A percentile compares a stretch with the other conserved stretches of the same genome.
Evolutionary conservation across 1,284 basidiomycete genomes (phyloP).

Genomic region (Farysia itapuensis): DNA sequence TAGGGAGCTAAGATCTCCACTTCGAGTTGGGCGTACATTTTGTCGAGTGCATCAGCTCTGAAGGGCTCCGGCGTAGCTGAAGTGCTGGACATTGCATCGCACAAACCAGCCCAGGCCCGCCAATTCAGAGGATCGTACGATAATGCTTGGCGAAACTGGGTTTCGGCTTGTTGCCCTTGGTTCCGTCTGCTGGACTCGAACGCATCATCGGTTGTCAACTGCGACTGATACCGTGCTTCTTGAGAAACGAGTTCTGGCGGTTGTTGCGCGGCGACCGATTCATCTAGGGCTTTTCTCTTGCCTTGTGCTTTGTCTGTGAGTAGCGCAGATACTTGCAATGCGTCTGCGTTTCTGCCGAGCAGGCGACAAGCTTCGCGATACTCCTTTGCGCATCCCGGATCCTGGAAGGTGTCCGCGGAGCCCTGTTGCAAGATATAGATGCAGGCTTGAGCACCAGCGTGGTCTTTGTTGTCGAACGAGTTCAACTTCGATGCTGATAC

Average conservation of each 20-base stretch:
- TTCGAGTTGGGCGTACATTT: constrained; percentile 7
- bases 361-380: constrained; percentile 47
- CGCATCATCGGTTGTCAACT: constrained; percentile 39
- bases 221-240: constrained; percentile 20
- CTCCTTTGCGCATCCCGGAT: constrained; percentile 42
- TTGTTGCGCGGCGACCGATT: not conserved
- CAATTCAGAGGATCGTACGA: constrained; percentile 47
- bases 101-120: constrained; percentile 49
- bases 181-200: constrained; percentile 35
- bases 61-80: constrained; percentile 6
- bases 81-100: constrained; percentile 38
- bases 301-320: constrained; percentile 17
- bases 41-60: constrained; percentile 7
- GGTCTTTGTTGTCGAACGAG: constrained; percentile 24
- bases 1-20: constrained; percentile 12
- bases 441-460: constrained; percentile 44
- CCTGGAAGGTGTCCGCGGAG: constrained; percentile 35
- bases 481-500: constrained; percentile 22
- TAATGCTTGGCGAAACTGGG: constrained; percentile 26
- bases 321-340: constrained; percentile 26
- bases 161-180: constrained; percentile 28
- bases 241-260: constrained; percentile 5
- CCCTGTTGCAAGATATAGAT: constrained; percentile 51
- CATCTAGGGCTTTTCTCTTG: constrained; percentile 20
- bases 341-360: constrained; percentile 42